Evolutionary conservation across 306 rosid genomes (phyloP).

Genomic region (Potentilla sterilis): DNA sequence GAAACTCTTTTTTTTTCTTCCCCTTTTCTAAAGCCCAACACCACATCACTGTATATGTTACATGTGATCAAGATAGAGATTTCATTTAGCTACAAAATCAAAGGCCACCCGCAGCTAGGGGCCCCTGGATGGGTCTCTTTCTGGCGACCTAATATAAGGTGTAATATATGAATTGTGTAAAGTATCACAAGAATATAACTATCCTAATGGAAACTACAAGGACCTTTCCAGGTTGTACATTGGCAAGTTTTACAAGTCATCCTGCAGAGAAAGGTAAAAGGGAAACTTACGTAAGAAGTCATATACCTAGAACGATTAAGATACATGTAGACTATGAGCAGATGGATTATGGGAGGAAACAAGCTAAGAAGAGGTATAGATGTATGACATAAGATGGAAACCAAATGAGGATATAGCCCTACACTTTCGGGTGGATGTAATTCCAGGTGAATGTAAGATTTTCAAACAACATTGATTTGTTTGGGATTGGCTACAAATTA

Average conservation of each 20-base stretch:
- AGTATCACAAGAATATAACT: constrained; percentile 39
- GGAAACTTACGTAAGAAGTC: background rate
- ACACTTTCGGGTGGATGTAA: constrained; percentile 1
- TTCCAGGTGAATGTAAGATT: background rate
- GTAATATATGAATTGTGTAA: constrained; percentile 14
- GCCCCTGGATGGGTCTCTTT: background rate
- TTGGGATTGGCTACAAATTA: background rate
- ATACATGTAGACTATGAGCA: background rate
- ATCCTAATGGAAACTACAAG: constrained; percentile 18
- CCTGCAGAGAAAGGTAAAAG: background rate
- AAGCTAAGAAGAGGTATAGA: background rate
- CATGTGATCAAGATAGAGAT: constrained; percentile 16
- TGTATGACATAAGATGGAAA: background rate
- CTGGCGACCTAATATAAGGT: constrained; percentile 33
- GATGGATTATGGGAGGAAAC: background rate
- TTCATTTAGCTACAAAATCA: constrained; percentile 31
- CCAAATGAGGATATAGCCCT: background rate
- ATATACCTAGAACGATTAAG: background rate
- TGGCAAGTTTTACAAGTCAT: constrained; percentile 15
- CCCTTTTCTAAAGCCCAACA: constrained; percentile 12
- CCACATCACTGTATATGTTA: constrained; percentile 27
- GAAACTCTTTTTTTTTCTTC: background rate
- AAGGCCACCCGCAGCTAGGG: constrained; percentile 17
- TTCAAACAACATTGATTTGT: background rate
- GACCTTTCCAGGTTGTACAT: constrained; percentile 26